phyloP scores from a whole-genome alignment of 108 stramenopile species.

The Schizochytrium sp. region DNA sequence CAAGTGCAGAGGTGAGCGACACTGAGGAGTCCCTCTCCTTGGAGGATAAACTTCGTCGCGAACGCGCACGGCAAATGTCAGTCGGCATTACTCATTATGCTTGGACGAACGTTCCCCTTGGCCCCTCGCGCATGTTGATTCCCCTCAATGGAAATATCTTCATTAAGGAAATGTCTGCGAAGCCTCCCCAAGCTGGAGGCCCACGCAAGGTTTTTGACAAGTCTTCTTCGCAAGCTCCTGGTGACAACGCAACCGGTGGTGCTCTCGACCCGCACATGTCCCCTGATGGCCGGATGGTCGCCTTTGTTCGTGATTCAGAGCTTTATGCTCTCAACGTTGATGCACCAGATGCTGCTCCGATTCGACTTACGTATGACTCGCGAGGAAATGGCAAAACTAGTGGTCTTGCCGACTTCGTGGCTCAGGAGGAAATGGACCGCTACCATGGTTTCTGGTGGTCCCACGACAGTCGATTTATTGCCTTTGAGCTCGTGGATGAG shows the following conservation, averaged over 20 bases:
- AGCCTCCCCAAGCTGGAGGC: slow-evolving; percentile 34
- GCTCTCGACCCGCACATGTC: slow-evolving; percentile 78
- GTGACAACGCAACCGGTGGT: slow-evolving; percentile 62
- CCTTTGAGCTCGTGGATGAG: slow-evolving; percentile 87
- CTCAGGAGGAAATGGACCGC: slow-evolving; percentile 95
- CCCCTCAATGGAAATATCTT: slow-evolving; percentile 70
- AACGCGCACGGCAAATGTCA: slow-evolving; percentile 75
- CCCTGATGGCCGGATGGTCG: slow-evolving; percentile 75
- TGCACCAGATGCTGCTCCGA: slow-evolving; percentile 53
- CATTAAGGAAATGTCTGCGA: slow-evolving; percentile 64
- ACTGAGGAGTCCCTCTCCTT: slow-evolving; percentile 41
- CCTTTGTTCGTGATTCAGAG: slow-evolving; percentile 76
- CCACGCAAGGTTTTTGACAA: slow-evolving; percentile 71
- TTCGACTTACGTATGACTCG: slow-evolving; percentile 70
- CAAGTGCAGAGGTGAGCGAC: background rate
- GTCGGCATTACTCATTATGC: slow-evolving; percentile 76
- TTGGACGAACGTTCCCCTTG: slow-evolving; percentile 57
- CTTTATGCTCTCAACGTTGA: slow-evolving; percentile 66
- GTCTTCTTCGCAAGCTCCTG: background rate
- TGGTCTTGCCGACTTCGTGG: slow-evolving; percentile 91
- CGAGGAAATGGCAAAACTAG: slow-evolving; percentile 76
- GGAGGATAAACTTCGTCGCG: slow-evolving; percentile 78
- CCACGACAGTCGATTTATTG: slow-evolving; percentile 77
- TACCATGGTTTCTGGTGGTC: slow-evolving; percentile 93
- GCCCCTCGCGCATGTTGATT: slow-evolving; percentile 65